A percentile compares a stretch with the other conserved stretches of the same genome.
phyloP scores from a whole-genome alignment of 768 basidiomycete genomes.

The Epithele typhae region DNA sequence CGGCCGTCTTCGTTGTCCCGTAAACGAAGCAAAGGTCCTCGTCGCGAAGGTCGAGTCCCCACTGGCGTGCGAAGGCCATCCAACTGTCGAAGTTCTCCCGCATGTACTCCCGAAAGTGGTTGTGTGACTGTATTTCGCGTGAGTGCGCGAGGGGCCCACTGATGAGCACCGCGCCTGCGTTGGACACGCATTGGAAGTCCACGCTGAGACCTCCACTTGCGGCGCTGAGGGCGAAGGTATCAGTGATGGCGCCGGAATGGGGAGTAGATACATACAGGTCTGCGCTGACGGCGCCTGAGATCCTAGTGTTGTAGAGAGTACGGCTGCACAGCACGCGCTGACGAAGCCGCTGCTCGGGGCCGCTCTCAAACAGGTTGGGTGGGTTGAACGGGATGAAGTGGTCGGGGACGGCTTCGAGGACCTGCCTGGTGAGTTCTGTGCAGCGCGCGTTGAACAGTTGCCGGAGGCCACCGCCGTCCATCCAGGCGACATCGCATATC shows the following conservation, averaged over 20 bases:
- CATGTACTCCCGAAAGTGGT: constrained; percentile 8
- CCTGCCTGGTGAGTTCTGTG: not conserved
- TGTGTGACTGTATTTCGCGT: constrained; percentile 4
- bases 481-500: constrained; percentile 15
- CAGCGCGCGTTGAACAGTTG: constrained; percentile 9
- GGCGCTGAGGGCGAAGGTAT: not conserved
- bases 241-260: not conserved
- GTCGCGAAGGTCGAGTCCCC: constrained; percentile 1
- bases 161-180: constrained; percentile 11
- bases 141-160: not conserved
- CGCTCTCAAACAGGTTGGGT: not conserved
- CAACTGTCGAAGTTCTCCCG: constrained; percentile 7
- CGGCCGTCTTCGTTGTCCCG: constrained; percentile 12
- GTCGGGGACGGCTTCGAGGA: not conserved
- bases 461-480: constrained; percentile 8
- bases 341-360: not conserved
- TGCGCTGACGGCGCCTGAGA: not conserved
- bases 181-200: constrained; percentile 3
- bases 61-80: constrained; percentile 1
- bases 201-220: not conserved
- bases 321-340: constrained; percentile 5
- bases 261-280: not conserved
- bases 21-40: constrained; percentile 13
- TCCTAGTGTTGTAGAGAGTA: not conserved
- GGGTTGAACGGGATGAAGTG: constrained; percentile 6